Conservation (phyloP, 371 early-diverging fungal species). For the Lichtheimia ornata region DNA sequence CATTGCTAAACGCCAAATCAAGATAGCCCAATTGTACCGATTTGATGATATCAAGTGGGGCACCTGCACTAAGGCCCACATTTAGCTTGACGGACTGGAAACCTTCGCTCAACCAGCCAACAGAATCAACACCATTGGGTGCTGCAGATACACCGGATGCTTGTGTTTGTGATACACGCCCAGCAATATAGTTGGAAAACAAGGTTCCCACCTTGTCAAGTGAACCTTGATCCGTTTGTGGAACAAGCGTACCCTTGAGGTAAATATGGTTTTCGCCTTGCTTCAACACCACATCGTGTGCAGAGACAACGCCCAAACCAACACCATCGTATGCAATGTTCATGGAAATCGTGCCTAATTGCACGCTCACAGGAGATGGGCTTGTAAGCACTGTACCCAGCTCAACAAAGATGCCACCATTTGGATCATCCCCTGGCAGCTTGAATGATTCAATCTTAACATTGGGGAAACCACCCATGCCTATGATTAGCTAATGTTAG, state of each 20-base stretch:
- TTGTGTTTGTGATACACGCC: constrained; percentile 40
- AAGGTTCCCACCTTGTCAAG: constrained; percentile 43
- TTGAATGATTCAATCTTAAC: constrained; percentile 53
- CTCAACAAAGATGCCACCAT: constrained; percentile 54
- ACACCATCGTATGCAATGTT: constrained; percentile 44
- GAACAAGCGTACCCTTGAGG: constrained; percentile 48
- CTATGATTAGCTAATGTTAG: constrained; percentile 25
- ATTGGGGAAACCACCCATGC: constrained; percentile 52
- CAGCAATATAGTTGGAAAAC: constrained; percentile 53
- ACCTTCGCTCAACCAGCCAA: constrained; percentile 52
- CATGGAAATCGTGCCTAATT: constrained; percentile 53
- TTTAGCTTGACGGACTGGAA: constrained; percentile 51
- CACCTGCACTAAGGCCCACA: constrained; percentile 39
- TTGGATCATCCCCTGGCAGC: constrained; percentile 51
- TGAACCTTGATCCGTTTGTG: constrained; percentile 39
- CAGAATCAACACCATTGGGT: constrained; percentile 48
- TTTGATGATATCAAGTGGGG: constrained; percentile 50
- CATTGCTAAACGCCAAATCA: constrained; percentile 41
- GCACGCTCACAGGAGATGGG: constrained; percentile 56
- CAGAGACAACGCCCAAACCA: constrained; percentile 45
- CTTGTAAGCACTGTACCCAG: constrained; percentile 54
- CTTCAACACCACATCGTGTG: constrained; percentile 38
- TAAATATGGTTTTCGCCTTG: constrained; percentile 47
- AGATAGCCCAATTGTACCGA: constrained; percentile 50
- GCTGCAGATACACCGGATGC: constrained; percentile 54